These are phyloP conservation scores for Sugiyamaella floridensis DNA, from an alignment of 805 yeast species.

Conservation along the genomic window DNA sequence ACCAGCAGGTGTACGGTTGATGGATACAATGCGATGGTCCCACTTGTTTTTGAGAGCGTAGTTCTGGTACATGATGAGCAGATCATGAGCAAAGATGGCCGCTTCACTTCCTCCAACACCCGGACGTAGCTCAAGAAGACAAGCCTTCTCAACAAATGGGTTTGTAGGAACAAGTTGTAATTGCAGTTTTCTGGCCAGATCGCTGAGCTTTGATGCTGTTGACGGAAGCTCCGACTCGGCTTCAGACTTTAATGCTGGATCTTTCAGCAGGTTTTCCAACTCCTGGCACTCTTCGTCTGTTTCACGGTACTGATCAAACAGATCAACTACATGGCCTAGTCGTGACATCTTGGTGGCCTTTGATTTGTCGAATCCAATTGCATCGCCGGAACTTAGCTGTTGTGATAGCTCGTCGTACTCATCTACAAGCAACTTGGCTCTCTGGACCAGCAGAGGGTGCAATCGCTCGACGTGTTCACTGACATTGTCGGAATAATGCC, in stretches of 20 bases:
- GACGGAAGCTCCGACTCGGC: conserved; percentile 55
- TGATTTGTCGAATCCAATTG: conserved; percentile 36
- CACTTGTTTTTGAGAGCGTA: conserved; percentile 62
- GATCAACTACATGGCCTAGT: conserved; percentile 39
- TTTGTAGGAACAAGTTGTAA: conserved; percentile 63
- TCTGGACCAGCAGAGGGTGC: conserved; percentile 46
- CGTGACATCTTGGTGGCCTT: conserved; percentile 45
- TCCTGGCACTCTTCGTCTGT: conserved; percentile 31
- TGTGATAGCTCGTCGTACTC: conserved; percentile 40
- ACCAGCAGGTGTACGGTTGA: conserved; percentile 44
- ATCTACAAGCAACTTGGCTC: conserved; percentile 38
- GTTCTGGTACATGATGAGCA: conserved; percentile 72
- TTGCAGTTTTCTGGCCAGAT: conserved; percentile 39
- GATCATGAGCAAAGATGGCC: conserved; percentile 71
- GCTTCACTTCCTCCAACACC: conserved; percentile 98
- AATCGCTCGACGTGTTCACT: conserved; percentile 19
- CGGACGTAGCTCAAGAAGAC: conserved; percentile 80
- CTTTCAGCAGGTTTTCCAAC: conserved; percentile 41
- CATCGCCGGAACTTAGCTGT: conserved; percentile 36
- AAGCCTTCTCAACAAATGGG: conserved; percentile 66
- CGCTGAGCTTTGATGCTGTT: conserved; percentile 39
- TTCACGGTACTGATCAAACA: conserved; percentile 34
- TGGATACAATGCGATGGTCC: conserved; percentile 56
- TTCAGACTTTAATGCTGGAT: conserved; percentile 45
- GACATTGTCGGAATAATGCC: too few species aligned